Base-by-base conservation (phyloP, 2,329 filamentous ascomycete genomes). In the Apiospora arundinis region DNA sequence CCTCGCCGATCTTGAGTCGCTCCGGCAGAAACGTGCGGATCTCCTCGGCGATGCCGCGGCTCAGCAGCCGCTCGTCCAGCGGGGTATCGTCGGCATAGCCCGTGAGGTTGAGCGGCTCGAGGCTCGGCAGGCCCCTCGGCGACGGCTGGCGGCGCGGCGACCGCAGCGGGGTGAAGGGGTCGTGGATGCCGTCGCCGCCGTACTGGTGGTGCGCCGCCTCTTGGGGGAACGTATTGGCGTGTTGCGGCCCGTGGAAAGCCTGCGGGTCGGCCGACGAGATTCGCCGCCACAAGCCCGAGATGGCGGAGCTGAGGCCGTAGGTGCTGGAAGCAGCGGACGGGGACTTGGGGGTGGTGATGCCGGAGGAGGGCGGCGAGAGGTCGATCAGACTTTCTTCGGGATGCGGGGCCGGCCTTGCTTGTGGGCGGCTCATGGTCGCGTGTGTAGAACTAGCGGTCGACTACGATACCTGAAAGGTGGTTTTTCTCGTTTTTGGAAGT, bases 21-120 rank as follows among this genome's bases (percentile, higher is more conserved):
- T 97, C 91, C 0, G 96, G 96, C 28, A 98, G 85, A 77, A 98
- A 91, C 49, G 97, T 89, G 67, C 96, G 89, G 71, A 98, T 97
- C 84, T 98, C 96, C 83, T 98, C 96, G 2, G 95, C 96, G 42
- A 98, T 85, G 14, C 91, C 88, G 68, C 86, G 85, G 23, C 88
- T 92, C 70, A 99, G 86, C 69, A 98, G 85, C 75, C 90, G 88
- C 66, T 90, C 91, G 46, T 86, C 87, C 23, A 83, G 76, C 23
- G 86, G 83, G 4, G 92, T 94, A 76, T 86, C 87, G 1, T 85
- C 83, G 72, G 86, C 85, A 81, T 92, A 94, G 48, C 93, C 93
- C 28, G 85, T 82, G 46, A 98, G 87, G 5, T 87, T 85, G 28
- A 98, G 83, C 0, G 95, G 94, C 71, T 95, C 95, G 68, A 98